Evolutionary conservation across 495 filamentous ascomycete genomes (phyloP).

Genomic region (Lophium mytilinum): DNA sequence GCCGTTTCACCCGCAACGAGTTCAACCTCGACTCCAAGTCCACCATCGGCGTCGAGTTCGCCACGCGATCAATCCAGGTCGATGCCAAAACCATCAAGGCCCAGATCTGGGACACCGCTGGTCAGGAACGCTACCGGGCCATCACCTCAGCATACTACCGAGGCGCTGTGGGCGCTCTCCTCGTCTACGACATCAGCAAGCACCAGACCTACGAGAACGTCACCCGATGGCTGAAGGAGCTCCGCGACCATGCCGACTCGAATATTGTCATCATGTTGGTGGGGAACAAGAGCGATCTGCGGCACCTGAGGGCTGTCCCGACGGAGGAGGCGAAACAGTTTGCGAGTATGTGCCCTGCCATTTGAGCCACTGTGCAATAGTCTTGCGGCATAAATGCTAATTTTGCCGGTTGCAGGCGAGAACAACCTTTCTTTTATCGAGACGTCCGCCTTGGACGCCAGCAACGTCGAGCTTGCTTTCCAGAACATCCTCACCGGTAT

Average conservation of each 20-base stretch:
- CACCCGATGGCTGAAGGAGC: constrained; percentile 97
- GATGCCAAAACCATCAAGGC: constrained; percentile 99
- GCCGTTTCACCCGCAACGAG: constrained; percentile 98
- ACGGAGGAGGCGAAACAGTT: constrained; percentile 98
- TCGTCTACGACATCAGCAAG: constrained; percentile 99
- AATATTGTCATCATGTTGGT: constrained; percentile 99
- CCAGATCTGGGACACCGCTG: constrained; percentile 99
- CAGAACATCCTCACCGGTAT: constrained; percentile 97
- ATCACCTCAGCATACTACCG: constrained; percentile 99
- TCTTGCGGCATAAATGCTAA: constrained; percentile 2
- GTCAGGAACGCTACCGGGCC: constrained; percentile 97
- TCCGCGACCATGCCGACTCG: constrained; percentile 93
- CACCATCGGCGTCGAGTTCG: constrained; percentile 99
- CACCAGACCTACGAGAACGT: constrained; percentile 99
- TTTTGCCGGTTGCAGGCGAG: constrained; percentile 53
- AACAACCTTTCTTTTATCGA: constrained; percentile 98
- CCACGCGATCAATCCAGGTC: constrained; percentile 96
- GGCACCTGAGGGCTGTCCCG: constrained; percentile 92
- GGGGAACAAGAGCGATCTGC: constrained; percentile 99
- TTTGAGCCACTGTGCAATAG: not conserved
- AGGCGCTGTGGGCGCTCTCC: constrained; percentile 90
- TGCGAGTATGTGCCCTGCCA: constrained; percentile 64
- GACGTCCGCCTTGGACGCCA: constrained; percentile 96
- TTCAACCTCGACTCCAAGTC: constrained; percentile 99
- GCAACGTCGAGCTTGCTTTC: constrained; percentile 99